Percentiles rank a stretch among this genome's conserved stretches.
These are phyloP conservation scores for Glebionis coronaria DNA, from an alignment of 129 eudicot species.

Conservation along the genomic window DNA sequence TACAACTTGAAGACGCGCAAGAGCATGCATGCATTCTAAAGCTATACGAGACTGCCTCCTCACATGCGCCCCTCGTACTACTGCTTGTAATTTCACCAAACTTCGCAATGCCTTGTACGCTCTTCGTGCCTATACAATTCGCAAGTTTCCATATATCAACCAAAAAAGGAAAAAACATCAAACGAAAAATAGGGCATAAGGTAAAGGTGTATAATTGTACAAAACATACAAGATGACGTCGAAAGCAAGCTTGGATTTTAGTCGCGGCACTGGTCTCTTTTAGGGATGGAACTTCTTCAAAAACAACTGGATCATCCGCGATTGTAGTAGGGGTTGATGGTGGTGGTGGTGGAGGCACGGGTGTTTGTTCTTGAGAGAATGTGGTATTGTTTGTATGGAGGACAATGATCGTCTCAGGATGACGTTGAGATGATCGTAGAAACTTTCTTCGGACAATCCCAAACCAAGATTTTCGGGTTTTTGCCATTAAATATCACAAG, in stretches of 20 bases:
- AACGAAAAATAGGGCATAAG: not conserved
- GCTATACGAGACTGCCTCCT: conserved; percentile 82
- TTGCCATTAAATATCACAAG: conserved; percentile 25
- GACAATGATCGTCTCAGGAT: conserved; percentile 31
- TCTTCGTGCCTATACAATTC: conserved; percentile 50
- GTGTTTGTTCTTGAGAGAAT: conserved; percentile 33
- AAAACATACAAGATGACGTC: conserved; percentile 70
- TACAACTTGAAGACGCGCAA: conserved; percentile 60
- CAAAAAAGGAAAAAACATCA: not conserved
- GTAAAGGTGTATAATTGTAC: not conserved
- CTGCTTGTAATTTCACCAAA: conserved; percentile 71
- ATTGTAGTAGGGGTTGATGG: not conserved
- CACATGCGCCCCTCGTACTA: conserved; percentile 71
- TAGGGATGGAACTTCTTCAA: conserved; percentile 12
- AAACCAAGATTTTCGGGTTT: conserved; percentile 30
- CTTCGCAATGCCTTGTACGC: conserved; percentile 66
- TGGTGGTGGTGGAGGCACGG: conserved; percentile 5
- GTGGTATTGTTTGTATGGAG: conserved; percentile 49
- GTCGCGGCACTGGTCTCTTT: conserved; percentile 52
- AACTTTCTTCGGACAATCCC: conserved; percentile 37
- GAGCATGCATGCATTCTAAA: conserved; percentile 75
- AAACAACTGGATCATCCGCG: conserved; percentile 6
- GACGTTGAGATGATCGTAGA: conserved; percentile 31
- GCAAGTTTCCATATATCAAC: not conserved
- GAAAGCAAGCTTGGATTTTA: conserved; percentile 58